phyloP scores from a whole-genome alignment of 805 yeast species.

The Metschnikowia drakensbergensis region DNA sequence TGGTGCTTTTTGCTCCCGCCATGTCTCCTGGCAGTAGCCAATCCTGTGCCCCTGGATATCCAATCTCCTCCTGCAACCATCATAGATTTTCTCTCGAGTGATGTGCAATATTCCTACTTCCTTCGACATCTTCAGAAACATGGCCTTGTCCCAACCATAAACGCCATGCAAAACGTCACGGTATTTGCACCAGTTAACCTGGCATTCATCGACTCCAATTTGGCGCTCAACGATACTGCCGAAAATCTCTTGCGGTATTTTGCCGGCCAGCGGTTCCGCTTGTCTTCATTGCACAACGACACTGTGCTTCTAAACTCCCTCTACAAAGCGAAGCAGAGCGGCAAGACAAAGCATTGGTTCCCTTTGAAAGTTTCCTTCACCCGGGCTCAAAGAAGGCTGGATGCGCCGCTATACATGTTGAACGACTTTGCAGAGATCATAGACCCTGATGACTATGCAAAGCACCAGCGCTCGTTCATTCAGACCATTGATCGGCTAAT shows the following conservation, averaged over 20 bases:
- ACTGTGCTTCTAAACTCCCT: slow-evolving; percentile 31
- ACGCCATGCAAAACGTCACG: slow-evolving; percentile 59
- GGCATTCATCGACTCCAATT: slow-evolving; percentile 48
- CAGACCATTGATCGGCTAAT: slow-evolving; percentile 57
- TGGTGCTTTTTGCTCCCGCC: slow-evolving; percentile 3
- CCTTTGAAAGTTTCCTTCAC: slow-evolving; percentile 18
- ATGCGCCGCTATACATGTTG: slow-evolving; percentile 28
- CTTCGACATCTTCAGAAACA: slow-evolving; percentile 56
- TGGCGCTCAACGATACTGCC: slow-evolving; percentile 18
- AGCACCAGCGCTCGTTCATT: slow-evolving; percentile 59
- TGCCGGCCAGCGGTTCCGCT: slow-evolving; percentile 30
- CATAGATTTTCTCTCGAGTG: slow-evolving; percentile 64
- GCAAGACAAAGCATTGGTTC: slow-evolving; percentile 3
- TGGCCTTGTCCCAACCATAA: slow-evolving; percentile 60
- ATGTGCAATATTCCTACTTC: slow-evolving; percentile 64
- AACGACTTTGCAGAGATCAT: slow-evolving; percentile 49
- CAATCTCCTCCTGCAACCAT: slow-evolving; percentile 40
- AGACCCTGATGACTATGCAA: slow-evolving; percentile 55
- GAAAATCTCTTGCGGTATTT: slow-evolving; percentile 27
- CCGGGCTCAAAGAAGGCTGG: slow-evolving; percentile 23
- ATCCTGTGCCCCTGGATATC: slow-evolving; percentile 5
- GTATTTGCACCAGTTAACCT: slow-evolving; percentile 78
- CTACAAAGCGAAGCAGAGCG: slow-evolving; percentile 13
- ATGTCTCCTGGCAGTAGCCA: slow-evolving; percentile 13
- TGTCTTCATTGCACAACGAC: slow-evolving; percentile 25